Evolutionary conservation across 2,329 filamentous ascomycete species (phyloP), one percentile per base, ranked within the genome.

Genomic region (Chrysoporthe puriensis): DNA sequence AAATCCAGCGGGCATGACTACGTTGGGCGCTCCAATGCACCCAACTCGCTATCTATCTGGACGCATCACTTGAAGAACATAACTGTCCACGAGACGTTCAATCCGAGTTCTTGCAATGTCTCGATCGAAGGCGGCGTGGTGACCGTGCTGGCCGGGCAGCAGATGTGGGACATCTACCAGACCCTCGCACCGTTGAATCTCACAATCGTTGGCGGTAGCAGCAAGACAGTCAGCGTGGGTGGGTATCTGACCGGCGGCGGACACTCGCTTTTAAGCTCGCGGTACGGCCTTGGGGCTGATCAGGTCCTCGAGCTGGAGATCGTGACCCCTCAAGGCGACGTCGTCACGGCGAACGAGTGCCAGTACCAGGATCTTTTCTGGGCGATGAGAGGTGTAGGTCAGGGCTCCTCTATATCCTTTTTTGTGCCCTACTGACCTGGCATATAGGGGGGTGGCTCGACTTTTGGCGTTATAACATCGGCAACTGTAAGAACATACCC

Each of bases 241-340:
- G 89, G 88, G 0, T 91, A 87, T 63, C 78, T 84, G 2, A 86
- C 87, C 16, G 88, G 88, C 0, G 89, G 86, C 2, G 89, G 89
- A 0, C 88, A 91, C 74, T 84, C 81, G 0, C 75, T 85, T 0
- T 76, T 90, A 1, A 77, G 79, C 0, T 83, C 86, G 0, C 79
- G 77, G 1, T 85, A 85, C 70, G 89, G 89, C 0, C 76, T 91
- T n/a, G 88, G 78, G 2, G 86, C 85, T 0, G 89, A 91, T 71
- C 84, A 90, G 54, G 84, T 88, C 1, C 75, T 91, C 3, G 81
- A 88, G 71, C 82, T 86, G 76, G 82, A 88, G 42, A 77, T 89
- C 0, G 83, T 91, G 0, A 85, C 84, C 0, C 83, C 84, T 0
- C 71, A 72, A 3, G 87, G 88, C 0, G 73, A 82, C 7, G 78